Evolutionary conservation across 495 filamentous ascomycete genomes (phyloP).

Genomic region (Aspergillus avenaceus): DNA sequence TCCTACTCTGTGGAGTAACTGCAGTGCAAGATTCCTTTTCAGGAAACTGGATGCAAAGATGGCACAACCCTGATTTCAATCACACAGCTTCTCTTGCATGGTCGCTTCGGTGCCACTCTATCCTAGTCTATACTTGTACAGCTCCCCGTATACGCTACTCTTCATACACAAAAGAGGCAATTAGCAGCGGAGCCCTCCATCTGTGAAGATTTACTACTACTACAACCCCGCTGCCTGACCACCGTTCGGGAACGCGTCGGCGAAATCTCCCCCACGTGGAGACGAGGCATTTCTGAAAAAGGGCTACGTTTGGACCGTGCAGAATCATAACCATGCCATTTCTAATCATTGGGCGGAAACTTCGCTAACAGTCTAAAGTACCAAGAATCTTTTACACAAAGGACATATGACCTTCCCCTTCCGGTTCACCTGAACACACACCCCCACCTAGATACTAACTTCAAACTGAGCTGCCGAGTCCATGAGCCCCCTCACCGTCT

Average conservation of each 20-base stretch:
- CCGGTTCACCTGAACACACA: background rate
- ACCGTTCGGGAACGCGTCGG: background rate
- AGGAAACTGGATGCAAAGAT: no score
- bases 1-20: background rate
- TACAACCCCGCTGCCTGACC: background rate
- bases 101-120: no score
- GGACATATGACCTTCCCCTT: background rate
- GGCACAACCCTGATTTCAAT: no score
- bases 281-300: background rate
- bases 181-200: background rate
- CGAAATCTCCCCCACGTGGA: background rate
- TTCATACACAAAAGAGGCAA: no score
- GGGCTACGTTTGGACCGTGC: background rate
- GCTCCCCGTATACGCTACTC: no score
- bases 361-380: background rate
- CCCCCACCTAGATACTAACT: conserved; percentile 1
- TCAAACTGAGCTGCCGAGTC: conserved; percentile 15
- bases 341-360: background rate
- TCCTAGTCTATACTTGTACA: no score
- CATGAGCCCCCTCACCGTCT: conserved; percentile 45
- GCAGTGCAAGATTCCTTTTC: background rate
- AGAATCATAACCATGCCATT: background rate
- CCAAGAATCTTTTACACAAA: background rate
- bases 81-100: no score
- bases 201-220: background rate